phyloP scores from a whole-genome alignment of 2,329 filamentous ascomycete species.

The Fusarium hostae region DNA sequence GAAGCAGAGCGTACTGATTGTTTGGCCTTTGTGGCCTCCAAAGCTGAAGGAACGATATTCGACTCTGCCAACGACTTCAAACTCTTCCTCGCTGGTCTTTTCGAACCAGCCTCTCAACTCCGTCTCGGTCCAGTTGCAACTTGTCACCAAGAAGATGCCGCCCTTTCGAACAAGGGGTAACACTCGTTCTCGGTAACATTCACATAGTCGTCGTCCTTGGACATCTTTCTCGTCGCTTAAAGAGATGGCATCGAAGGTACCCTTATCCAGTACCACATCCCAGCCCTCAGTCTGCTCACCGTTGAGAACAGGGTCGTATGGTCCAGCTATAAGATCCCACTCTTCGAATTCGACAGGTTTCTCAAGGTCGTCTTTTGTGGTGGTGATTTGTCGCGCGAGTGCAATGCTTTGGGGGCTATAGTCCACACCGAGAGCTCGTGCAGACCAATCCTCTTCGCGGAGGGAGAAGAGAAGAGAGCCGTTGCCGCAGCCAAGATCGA shows the following conservation, averaged over 20 bases:
- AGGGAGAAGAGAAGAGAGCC: slow-evolving; percentile 90
- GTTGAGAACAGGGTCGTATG: slow-evolving; percentile 50
- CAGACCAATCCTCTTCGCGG: slow-evolving; percentile 70
- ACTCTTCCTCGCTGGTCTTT: slow-evolving; percentile 46
- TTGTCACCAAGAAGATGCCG: slow-evolving; percentile 86
- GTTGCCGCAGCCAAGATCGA: slow-evolving; percentile 95
- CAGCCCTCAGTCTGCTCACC: slow-evolving; percentile 65
- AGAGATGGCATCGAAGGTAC: slow-evolving; percentile 95
- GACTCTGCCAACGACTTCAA: slow-evolving; percentile 74
- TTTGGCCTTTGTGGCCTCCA: slow-evolving; percentile 87
- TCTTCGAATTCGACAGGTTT: slow-evolving; percentile 57
- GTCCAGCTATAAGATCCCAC: slow-evolving; percentile 71
- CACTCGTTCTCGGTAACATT: slow-evolving; percentile 78
- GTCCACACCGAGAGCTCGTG: slow-evolving; percentile 85
- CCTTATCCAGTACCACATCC: slow-evolving; percentile 96
- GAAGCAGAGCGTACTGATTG: slow-evolving; percentile 89
- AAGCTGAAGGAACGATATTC: slow-evolving; percentile 90
- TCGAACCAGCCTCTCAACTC: slow-evolving; percentile 87
- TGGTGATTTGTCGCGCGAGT: slow-evolving; percentile 75
- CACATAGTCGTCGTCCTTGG: slow-evolving; percentile 71
- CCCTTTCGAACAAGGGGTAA: slow-evolving; percentile 74
- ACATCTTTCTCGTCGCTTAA: slow-evolving; percentile 69
- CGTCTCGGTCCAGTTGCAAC: slow-evolving; percentile 97
- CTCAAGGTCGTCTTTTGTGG: slow-evolving; percentile 27
- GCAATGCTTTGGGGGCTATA: slow-evolving; percentile 81